These are phyloP conservation scores for Brachypodium distachyon DNA, from an alignment of 202 grass and related monocot genomes.

Conservation along the genomic window DNA sequence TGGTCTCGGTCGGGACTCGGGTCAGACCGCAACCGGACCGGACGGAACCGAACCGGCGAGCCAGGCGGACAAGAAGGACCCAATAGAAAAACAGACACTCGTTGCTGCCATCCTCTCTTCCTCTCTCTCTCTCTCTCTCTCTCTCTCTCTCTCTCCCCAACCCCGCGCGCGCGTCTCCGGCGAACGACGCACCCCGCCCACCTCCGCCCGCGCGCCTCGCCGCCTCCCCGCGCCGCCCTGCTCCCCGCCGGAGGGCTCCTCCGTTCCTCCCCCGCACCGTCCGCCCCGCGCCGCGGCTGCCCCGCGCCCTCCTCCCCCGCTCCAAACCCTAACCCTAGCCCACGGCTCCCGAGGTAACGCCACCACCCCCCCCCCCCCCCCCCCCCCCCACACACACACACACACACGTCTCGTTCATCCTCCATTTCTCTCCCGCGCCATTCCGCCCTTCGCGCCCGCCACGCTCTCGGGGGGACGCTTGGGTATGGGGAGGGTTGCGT, in stretches of 20 bases:
- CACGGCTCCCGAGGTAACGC: not conserved
- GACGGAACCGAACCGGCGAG: not conserved
- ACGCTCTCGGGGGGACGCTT: no score
- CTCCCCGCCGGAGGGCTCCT: not conserved
- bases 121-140: not conserved
- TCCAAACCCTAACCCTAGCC: conserved; percentile 68
- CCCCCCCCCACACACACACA: not conserved
- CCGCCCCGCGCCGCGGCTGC: not conserved
- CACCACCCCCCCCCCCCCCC: not conserved
- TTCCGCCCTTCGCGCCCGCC: no score
- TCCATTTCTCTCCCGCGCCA: not conserved
- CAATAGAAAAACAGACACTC: not conserved
- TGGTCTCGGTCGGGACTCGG: no score
- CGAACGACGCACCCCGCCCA: not conserved
- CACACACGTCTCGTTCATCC: no score
- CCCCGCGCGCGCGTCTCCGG: not conserved
- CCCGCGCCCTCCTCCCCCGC: not conserved
- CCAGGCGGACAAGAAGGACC: not conserved
- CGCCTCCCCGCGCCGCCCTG: not conserved
- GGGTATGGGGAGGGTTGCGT: no score
- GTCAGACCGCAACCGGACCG: not conserved
- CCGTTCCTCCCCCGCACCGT: not conserved
- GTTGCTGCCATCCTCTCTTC: not conserved
- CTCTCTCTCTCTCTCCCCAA: conserved; percentile 7
- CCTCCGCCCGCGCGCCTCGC: not conserved